A percentile compares a stretch with the other conserved stretches of the same genome.
Conservation (phyloP, 345 rosid species). For the Raphanus raphanistrum region DNA sequence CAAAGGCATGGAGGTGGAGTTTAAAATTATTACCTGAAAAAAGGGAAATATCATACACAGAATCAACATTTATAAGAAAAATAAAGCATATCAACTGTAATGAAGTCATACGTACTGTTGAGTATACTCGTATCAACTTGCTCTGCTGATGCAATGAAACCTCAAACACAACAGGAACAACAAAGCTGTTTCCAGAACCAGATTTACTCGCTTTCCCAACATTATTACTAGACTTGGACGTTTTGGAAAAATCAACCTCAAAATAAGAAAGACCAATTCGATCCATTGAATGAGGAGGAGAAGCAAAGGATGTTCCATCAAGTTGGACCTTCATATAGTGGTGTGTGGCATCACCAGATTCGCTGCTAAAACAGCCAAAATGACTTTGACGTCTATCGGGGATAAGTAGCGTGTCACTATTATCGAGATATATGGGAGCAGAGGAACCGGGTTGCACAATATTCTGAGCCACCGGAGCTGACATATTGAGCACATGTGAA, state of each 20-base stretch:
- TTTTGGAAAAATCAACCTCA: conserved; percentile 85
- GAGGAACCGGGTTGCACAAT: conserved; percentile 69
- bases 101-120: conserved; percentile 61
- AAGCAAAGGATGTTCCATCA: conserved; percentile 74
- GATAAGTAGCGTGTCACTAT: conserved; percentile 59
- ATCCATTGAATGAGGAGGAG: conserved; percentile 87
- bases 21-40: conserved; percentile 75
- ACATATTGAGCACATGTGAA: conserved; percentile 46
- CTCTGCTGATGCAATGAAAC: conserved; percentile 82
- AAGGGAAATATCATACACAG: conserved; percentile 24
- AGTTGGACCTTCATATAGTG: conserved; percentile 75
- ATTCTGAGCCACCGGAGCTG: conserved; percentile 50
- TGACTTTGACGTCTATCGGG: conserved; percentile 52
- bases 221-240: conserved; percentile 39
- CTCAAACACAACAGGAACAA: conserved; percentile 87
- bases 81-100: background rate
- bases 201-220: conserved; percentile 44
- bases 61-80: conserved; percentile 17
- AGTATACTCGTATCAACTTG: conserved; percentile 83
- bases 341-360: conserved; percentile 63
- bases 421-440: conserved; percentile 66
- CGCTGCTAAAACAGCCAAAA: conserved; percentile 61
- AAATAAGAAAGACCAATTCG: conserved; percentile 79
- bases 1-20: conserved; percentile 74
- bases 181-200: conserved; percentile 52